Base-by-base conservation (phyloP, 441 rosid species). In the Sinapis alba region DNA sequence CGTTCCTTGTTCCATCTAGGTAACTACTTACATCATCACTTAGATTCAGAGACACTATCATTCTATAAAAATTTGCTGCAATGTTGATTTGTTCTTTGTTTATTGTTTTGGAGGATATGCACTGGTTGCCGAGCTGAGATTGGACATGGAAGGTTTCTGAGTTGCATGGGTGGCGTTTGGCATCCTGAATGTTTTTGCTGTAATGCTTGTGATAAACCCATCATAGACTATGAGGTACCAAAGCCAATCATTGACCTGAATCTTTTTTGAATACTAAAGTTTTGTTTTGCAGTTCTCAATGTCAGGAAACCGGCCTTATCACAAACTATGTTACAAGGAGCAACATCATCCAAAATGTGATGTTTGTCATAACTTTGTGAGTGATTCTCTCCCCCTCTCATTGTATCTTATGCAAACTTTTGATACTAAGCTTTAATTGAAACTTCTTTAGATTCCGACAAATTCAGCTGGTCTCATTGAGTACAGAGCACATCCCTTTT, bases 121-220 rank as follows among this genome's bases (percentile, higher is more conserved):
- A 88, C 90, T 5, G 99, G 97, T 76, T 96, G 99, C 86, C 83
- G 82, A 21, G 67, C 83, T 15, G 95, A 83, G 82, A 93, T 96
- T 70, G 98, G 94, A 76, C 88, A 86, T 83, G 99, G 98, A 28
- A 82, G 93, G 57, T 93, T 81, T 71, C 76, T 93, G 74, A 96
- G 89, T 83, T 91, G 97, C 78, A 87, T 91, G 96, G 92, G 86
- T 67, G 86, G 86, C 53, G 82, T 90, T 79, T 96, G 99, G 99
- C 99, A 96, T 83, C 98, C 98, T 18, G 93, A 89, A 82, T 96
- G 99, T 83, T 93, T 96, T 74, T 68, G 97, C 12, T 96, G 98
- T 82, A 78, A 76, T 51, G 86, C 87, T 76, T 96, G 99, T 82
- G 83, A 88, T 66, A 84, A 59, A 50, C 98, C 99, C 36, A 96